A percentile compares a stretch with the other conserved stretches of the same genome.
Conservation (phyloP, 768 basidiomycete genomes). For the Peribolospora baueri region DNA sequence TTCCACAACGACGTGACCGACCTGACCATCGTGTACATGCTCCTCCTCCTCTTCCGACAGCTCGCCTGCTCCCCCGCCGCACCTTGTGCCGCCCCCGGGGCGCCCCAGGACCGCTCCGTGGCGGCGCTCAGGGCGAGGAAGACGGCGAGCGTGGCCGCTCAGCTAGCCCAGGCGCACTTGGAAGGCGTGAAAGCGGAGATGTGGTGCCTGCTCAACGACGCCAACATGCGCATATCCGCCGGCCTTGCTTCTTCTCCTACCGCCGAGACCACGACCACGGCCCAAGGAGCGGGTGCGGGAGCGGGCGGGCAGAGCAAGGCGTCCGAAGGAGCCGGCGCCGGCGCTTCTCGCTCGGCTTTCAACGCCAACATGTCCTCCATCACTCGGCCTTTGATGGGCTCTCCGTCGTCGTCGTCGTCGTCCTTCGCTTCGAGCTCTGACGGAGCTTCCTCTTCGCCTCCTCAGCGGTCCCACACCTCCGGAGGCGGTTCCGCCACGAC, state of each 20-base stretch:
- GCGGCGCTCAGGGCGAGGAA: not conserved
- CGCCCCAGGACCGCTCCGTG: not conserved
- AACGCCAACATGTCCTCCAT: no score
- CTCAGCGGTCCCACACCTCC: no score
- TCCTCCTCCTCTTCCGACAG: constrained; percentile 55
- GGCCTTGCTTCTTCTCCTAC: not conserved
- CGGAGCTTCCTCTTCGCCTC: no score
- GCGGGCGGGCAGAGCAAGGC: no score
- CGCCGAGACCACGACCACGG: no score
- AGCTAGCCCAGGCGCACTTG: constrained; percentile 18
- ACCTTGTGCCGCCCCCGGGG: not conserved
- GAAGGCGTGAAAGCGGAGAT: constrained; percentile 47
- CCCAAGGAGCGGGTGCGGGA: no score
- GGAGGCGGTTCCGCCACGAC: no score
- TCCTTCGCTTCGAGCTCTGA: not conserved
- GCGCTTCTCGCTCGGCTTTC: no score
- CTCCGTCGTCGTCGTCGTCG: not conserved
- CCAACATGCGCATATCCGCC: constrained; percentile 19
- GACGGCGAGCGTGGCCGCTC: constrained; percentile 6
- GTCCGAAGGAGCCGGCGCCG: no score
- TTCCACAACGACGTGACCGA: constrained; percentile 53
- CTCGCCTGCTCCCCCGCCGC: constrained; percentile 31
- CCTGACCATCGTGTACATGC: constrained; percentile 49
- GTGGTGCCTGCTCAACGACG: constrained; percentile 23
- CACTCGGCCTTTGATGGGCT: no score